Percentiles rank a stretch among this genome's conserved stretches.
Evolutionary conservation across 106 monocot species (phyloP).

Genomic region (Dendrobium huoshanense): DNA sequence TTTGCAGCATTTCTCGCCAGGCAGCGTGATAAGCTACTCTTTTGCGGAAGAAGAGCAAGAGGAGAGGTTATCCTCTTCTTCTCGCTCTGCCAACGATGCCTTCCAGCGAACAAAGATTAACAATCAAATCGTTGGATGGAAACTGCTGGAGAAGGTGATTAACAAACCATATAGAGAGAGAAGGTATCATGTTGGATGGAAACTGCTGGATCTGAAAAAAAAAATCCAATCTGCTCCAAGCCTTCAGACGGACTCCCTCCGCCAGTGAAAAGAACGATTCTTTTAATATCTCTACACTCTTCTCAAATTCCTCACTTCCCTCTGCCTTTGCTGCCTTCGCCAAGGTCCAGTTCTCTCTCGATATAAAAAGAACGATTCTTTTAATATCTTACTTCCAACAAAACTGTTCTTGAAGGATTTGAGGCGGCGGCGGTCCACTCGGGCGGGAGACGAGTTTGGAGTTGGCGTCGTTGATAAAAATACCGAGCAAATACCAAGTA

Average conservation of each 20-base stretch:
- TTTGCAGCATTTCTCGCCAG: too few species aligned
- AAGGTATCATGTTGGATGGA: too few species aligned
- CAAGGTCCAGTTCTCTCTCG: slow-evolving; percentile 34
- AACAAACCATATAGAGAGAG: neutral
- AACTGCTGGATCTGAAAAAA: too few species aligned
- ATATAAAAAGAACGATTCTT: too few species aligned
- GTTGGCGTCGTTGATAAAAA: too few species aligned
- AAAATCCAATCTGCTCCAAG: too few species aligned
- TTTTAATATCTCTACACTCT: neutral
- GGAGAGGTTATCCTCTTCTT: neutral
- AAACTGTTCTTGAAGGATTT: neutral
- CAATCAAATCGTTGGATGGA: neutral
- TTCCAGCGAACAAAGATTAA: neutral
- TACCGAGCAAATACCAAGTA: too few species aligned
- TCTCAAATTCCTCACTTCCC: slow-evolving; percentile 44
- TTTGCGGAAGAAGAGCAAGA: slow-evolving; percentile 41
- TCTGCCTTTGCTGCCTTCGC: slow-evolving; percentile 77
- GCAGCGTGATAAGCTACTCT: slow-evolving; percentile 36
- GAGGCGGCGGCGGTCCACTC: too few species aligned
- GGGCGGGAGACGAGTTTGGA: too few species aligned
- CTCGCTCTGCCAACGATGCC: slow-evolving; percentile 15
- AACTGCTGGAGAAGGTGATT: slow-evolving; percentile 1
- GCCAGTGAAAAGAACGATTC: neutral
- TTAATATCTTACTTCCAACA: neutral
- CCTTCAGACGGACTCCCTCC: slow-evolving; percentile 1